phyloP scores from a whole-genome alignment of 441 rosid genomes.

The Gossypium davidsonii region DNA sequence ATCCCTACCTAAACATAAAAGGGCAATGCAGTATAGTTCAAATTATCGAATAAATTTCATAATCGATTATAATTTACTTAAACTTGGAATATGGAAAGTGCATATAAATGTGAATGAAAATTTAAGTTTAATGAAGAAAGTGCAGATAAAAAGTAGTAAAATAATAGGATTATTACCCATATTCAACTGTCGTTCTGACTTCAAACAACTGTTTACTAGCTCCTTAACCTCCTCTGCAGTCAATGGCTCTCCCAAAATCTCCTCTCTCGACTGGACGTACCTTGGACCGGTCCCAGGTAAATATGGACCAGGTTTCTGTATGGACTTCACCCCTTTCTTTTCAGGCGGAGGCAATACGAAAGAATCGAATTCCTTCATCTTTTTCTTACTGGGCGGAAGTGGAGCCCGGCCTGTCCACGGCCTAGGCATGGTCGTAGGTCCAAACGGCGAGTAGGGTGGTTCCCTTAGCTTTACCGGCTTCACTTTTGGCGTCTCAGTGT shows the following conservation, averaged over 20 bases:
- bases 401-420: constrained; percentile 96
- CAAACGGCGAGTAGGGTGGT: constrained; percentile 80
- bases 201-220: constrained; percentile 50
- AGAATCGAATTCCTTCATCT: constrained; percentile 77
- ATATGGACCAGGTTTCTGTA: constrained; percentile 81
- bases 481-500: constrained; percentile 81
- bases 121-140: neutral
- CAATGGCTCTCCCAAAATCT: constrained; percentile 83
- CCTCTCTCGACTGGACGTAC: constrained; percentile 66
- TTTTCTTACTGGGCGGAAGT: constrained; percentile 60
- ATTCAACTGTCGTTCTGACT: constrained; percentile 69
- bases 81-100: neutral
- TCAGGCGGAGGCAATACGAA: constrained; percentile 66
- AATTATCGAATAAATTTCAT: neutral
- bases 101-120: neutral
- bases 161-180: constrained; percentile 46
- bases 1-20: constrained; percentile 70
- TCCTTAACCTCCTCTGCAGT: constrained; percentile 58
- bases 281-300: constrained; percentile 70
- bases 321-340: constrained; percentile 80
- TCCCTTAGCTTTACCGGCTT: constrained; percentile 75
- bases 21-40: neutral
- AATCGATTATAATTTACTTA: neutral
- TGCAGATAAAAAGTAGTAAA: neutral
- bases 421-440: constrained; percentile 68